phyloP scores from a whole-genome alignment of 2,329 filamentous ascomycete genomes.

The Fusarium subtropicale region DNA sequence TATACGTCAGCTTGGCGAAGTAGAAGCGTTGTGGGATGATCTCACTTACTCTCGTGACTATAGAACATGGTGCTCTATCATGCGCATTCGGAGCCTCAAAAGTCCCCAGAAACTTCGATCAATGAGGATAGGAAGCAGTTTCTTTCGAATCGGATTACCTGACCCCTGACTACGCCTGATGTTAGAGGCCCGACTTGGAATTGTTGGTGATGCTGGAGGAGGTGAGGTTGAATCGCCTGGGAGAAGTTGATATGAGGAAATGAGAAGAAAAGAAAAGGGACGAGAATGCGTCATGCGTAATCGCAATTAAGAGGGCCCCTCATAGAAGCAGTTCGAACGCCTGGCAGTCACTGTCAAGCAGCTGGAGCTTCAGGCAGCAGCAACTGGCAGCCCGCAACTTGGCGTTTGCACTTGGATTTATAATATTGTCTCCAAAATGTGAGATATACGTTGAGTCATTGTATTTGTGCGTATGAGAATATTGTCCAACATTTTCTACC shows the following conservation, averaged over 20 bases:
- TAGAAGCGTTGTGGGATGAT: not conserved
- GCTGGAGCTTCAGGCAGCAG: conserved; percentile 32
- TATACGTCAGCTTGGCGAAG: conserved; percentile 40
- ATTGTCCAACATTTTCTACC: not conserved
- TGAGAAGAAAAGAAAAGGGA: conserved; percentile 12
- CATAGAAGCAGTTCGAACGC: not conserved
- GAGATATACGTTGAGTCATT: not conserved
- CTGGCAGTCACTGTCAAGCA: conserved; percentile 35
- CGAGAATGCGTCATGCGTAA: conserved; percentile 14
- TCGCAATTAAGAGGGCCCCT: not conserved
- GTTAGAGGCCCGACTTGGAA: not conserved
- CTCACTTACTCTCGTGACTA: conserved; percentile 84
- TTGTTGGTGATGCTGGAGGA: conserved; percentile 20
- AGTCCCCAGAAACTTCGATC: not conserved
- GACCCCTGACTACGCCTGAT: not conserved
- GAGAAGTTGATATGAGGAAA: conserved; percentile 7
- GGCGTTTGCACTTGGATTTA: not conserved
- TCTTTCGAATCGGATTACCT: not conserved
- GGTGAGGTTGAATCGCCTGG: conserved; percentile 14
- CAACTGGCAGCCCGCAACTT: conserved; percentile 3
- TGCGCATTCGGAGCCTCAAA: not conserved
- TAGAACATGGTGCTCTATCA: conserved; percentile 78
- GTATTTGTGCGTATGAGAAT: not conserved
- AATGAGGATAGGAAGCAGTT: not conserved
- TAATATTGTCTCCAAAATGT: not conserved